These are phyloP conservation scores for Mortierella sp. DNA, from an alignment of 371 early-diverging fungal species.

Conservation along the genomic window DNA sequence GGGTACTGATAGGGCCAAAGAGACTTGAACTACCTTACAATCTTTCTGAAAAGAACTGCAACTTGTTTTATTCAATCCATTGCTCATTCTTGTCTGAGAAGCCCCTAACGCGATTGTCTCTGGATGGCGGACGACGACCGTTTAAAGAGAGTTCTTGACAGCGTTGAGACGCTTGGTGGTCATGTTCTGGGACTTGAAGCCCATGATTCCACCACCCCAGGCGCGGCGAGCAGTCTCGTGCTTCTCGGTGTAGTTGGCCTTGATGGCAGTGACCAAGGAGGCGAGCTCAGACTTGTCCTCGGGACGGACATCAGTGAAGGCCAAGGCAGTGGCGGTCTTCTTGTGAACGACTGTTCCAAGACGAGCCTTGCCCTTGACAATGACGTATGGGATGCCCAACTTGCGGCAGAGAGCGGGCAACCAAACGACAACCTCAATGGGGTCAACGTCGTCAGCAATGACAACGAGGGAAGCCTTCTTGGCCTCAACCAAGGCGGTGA, in stretches of 20 bases:
- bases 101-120: no score
- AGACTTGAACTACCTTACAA: no score
- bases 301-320: constrained; percentile 93
- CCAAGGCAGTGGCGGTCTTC: constrained; percentile 98
- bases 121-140: not conserved
- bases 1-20: no score
- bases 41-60: constrained; percentile 32
- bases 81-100: constrained; percentile 21
- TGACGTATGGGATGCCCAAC: constrained; percentile 99
- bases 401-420: constrained; percentile 99
- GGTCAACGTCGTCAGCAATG: constrained; percentile 99
- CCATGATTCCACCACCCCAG: constrained; percentile 99
- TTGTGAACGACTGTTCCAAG: constrained; percentile 99
- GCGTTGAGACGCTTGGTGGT: constrained; percentile 82
- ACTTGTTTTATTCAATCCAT: constrained; percentile 20
- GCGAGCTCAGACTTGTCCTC: constrained; percentile 97
- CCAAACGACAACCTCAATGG: constrained; percentile 99
- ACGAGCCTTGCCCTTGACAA: constrained; percentile 98
- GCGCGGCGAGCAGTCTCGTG: constrained; percentile 88
- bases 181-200: constrained; percentile 89
- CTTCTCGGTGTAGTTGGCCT: constrained; percentile 95
- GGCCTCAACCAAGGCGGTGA: constrained; percentile 96
- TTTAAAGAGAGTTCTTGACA: constrained; percentile 67
- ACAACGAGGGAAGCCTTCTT: constrained; percentile 99
- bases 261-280: constrained; percentile 89